Conservation (phyloP, 2,329 filamentous ascomycete species). For the Aspergillus brunneoviolaceus region DNA sequence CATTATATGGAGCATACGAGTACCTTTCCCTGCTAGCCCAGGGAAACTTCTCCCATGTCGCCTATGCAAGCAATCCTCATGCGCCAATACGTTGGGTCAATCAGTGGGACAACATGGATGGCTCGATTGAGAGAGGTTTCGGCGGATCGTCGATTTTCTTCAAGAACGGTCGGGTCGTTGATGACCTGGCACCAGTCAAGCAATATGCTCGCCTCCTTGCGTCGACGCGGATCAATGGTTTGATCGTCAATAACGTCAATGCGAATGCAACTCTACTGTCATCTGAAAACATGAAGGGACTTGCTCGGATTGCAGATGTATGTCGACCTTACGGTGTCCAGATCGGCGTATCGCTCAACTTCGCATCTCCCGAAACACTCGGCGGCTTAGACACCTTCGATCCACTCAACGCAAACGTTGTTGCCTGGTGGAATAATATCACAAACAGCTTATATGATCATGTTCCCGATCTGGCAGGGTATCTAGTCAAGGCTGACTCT, state of each 20-base stretch:
- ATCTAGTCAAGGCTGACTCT: slow-evolving; percentile 69
- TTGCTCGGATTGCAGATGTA: slow-evolving; percentile 62
- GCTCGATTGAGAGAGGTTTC: slow-evolving; percentile 68
- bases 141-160: slow-evolving; percentile 70
- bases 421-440: slow-evolving; percentile 62
- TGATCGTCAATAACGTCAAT: slow-evolving; percentile 72
- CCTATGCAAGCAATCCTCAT: slow-evolving; percentile 56
- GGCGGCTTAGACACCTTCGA: slow-evolving; percentile 63
- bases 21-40: slow-evolving; percentile 66
- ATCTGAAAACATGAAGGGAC: slow-evolving; percentile 58
- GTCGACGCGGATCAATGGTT: slow-evolving; percentile 65
- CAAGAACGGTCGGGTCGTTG: slow-evolving; percentile 53
- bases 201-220: slow-evolving; percentile 67
- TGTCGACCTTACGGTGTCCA: slow-evolving; percentile 68
- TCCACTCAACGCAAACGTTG: slow-evolving; percentile 60
- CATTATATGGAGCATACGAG: slow-evolving; percentile 68
- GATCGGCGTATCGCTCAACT: slow-evolving; percentile 66
- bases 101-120: slow-evolving; percentile 70
- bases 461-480: slow-evolving; percentile 68
- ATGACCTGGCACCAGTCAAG: slow-evolving; percentile 59
- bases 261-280: slow-evolving; percentile 61
- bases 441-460: slow-evolving; percentile 59
- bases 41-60: slow-evolving; percentile 52
- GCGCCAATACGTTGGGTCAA: slow-evolving; percentile 68
- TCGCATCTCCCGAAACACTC: slow-evolving; percentile 61